Conservation (phyloP, 2,329 filamentous ascomycete species). For the Fusarium miscanthi region DNA sequence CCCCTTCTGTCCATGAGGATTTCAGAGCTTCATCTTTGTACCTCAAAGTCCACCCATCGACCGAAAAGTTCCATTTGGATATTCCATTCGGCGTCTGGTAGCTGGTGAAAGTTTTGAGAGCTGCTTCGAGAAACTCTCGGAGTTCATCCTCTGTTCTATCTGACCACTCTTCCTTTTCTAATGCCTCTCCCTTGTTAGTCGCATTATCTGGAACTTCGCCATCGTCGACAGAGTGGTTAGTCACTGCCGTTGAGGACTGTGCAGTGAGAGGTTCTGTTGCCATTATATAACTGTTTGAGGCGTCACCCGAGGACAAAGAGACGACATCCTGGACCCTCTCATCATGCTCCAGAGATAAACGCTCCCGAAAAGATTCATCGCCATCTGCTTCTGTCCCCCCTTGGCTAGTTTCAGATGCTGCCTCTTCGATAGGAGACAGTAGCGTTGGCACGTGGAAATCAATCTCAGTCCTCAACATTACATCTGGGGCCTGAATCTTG, state of each 20-base stretch:
- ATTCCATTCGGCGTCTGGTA: conserved; percentile 7
- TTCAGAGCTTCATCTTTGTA: not conserved
- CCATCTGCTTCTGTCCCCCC: not conserved
- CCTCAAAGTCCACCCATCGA: conserved; percentile 16
- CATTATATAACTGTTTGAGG: not conserved
- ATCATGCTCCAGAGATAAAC: not conserved
- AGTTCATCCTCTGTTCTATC: conserved; percentile 20
- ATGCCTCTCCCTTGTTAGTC: not conserved
- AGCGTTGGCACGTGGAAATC: not conserved
- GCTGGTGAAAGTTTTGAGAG: conserved; percentile 13
- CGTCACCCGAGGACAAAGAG: not conserved
- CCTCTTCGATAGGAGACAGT: conserved; percentile 18
- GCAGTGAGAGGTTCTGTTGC: not conserved
- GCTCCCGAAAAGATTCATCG: not conserved
- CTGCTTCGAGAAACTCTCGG: conserved; percentile 10
- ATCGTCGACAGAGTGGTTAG: not conserved
- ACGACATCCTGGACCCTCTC: not conserved
- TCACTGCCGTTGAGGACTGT: not conserved
- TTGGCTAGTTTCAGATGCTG: not conserved
- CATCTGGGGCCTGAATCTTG: not conserved
- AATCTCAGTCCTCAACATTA: not conserved
- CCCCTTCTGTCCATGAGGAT: not conserved
- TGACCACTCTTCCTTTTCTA: not conserved
- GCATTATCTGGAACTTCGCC: not conserved
- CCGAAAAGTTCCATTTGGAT: conserved; percentile 11